Evolutionary conservation across 257 asterid genomes (phyloP).

Genomic region (Fraxinus excelsior): DNA sequence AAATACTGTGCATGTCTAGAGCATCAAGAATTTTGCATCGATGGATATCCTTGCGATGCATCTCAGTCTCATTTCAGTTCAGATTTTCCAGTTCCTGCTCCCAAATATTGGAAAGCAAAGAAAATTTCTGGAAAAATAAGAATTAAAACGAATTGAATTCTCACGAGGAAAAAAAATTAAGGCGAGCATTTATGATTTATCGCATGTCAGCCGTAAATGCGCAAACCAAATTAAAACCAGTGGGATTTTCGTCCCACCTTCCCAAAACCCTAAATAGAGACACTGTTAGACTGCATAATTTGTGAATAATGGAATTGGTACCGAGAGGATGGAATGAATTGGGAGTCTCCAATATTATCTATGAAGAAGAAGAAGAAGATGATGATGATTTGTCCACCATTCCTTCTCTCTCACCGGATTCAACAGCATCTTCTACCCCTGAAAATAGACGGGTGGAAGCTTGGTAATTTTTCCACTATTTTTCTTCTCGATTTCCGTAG

Average conservation of each 20-base stretch:
- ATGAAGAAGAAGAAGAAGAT: constrained; percentile 68
- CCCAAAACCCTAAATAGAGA: neutral
- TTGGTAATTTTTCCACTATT: constrained; percentile 30
- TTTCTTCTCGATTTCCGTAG: neutral
- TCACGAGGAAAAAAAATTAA: too few species aligned
- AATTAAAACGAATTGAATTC: neutral
- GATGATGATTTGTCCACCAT: constrained; percentile 35
- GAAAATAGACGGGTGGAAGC: constrained; percentile 32
- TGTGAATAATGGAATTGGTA: constrained; percentile 23
- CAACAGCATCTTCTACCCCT: constrained; percentile 42
- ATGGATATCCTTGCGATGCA: too few species aligned
- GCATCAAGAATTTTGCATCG: too few species aligned
- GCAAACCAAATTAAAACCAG: constrained; percentile 21
- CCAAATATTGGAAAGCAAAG: too few species aligned
- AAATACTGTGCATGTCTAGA: too few species aligned
- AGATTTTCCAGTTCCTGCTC: too few species aligned
- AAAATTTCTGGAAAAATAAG: neutral
- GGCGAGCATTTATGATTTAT: constrained; percentile 54
- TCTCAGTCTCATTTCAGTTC: too few species aligned
- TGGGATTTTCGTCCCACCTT: too few species aligned
- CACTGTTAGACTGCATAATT: neutral
- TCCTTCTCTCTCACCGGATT: constrained; percentile 39
- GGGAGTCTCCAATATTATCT: constrained; percentile 71
- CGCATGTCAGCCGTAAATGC: constrained; percentile 61
- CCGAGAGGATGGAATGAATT: constrained; percentile 48